A percentile compares a stretch with the other conserved stretches of the same genome.
Evolutionary conservation across 2,329 filamentous ascomycete species (phyloP).

Genomic region (Corniculantispora saksenae): DNA sequence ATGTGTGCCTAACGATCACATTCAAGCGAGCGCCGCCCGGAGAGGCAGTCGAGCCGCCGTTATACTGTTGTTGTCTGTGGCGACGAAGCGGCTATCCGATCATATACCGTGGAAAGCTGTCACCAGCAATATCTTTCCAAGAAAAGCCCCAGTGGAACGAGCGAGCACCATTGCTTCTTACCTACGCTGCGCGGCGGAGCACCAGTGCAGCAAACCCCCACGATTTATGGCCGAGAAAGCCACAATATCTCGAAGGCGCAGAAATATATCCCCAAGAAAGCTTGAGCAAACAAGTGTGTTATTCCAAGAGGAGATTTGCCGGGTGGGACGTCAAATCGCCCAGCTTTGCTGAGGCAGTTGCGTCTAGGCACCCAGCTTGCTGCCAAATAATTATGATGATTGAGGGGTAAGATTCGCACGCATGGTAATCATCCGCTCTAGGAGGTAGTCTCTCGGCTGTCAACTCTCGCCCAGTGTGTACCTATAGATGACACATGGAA

Average conservation of each 20-base stretch:
- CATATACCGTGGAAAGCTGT: background rate
- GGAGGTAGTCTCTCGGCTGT: constrained; percentile 14
- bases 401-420: constrained; percentile 43
- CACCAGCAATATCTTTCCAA: background rate
- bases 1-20: constrained; percentile 25
- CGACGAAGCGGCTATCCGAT: background rate
- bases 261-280: background rate
- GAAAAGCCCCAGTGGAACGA: background rate
- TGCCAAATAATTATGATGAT: constrained; percentile 34
- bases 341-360: constrained; percentile 24
- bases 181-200: background rate
- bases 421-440: background rate
- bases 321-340: constrained; percentile 9
- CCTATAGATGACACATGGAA: background rate
- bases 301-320: background rate
- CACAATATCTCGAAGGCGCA: background rate
- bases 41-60: background rate
- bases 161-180: background rate
- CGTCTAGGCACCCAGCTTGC: constrained; percentile 23
- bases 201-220: background rate
- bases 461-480: background rate
- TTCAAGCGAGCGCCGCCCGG: constrained; percentile 23
- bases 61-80: background rate
- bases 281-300: background rate
- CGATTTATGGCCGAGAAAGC: background rate